Base-by-base conservation (phyloP, 2,329 filamentous ascomycete species). In the Lasiodiplodia sp. region DNA sequence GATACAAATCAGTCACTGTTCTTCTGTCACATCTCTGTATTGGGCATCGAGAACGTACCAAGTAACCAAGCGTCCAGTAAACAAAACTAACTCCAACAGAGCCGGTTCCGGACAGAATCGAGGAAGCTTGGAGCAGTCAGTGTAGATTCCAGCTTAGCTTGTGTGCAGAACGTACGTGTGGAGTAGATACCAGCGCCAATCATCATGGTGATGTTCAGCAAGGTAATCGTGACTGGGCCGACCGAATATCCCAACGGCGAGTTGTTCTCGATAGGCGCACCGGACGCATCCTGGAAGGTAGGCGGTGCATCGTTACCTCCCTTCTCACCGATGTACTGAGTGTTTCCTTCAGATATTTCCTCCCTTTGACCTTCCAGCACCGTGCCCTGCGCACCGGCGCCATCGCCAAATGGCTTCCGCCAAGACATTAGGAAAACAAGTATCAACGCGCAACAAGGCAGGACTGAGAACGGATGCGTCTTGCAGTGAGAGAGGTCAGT, bases 131-230 rank as follows among this genome's bases (percentile, higher is more conserved):
- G 23, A 57, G 12, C 11, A 4, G 40, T 64, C 51, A 67, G 52
- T 14, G n/a, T 64, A 28, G 8, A 18, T 11, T 11, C 34, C 34
- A 40, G 37, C 16, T 44, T 25, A n/a, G 16, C n/a, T n/a, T n/a
- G 10, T 44, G 21, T 25, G 2, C 11, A 69, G 4, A 21, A 81
- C 87, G 72, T 73, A 89, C 87, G 89, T 0, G 88, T 90, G 0
- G 88, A 90, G 69, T 87, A 89, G 16, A 89, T 84, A 57, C 87
- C 87, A 0, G 87, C 89, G 1, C 88, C 88, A 58, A 90, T 81
- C 87, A 90, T 90, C 77, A 86, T 84, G 69, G 86, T 87, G 49
- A 90, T 75, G 69, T 90, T 90, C 64, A 90, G 75, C 52, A 88
- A 88, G 44, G 89, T 79, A 25, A 88, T 85, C 0, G 87, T 87